Percentiles rank a stretch among this genome's conserved stretches.
These are phyloP conservation scores for Paramecium sexaurelia DNA, from an alignment of 73 alveolate genomes.

Conservation along the genomic window DNA sequence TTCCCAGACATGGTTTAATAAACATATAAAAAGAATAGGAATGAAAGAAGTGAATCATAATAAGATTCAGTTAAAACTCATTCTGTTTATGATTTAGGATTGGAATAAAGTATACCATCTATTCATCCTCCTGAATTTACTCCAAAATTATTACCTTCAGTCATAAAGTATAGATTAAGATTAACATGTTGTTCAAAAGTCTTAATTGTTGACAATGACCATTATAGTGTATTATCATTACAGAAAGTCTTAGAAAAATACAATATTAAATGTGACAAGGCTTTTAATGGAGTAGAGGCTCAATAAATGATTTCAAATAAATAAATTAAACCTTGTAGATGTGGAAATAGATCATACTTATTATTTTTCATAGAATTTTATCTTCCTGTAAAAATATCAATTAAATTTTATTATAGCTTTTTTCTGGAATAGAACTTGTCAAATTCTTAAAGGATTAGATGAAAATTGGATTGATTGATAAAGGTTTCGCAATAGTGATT, in stretches of 20 bases:
- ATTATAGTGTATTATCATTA: conserved; percentile 15
- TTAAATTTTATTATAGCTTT: neutral
- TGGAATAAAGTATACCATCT: neutral
- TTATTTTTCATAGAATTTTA: conserved; percentile 5
- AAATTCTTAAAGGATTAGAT: neutral
- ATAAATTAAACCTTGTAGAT: neutral
- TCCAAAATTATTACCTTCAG: neutral
- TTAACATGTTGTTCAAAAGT: conserved; percentile 9
- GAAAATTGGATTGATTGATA: conserved; percentile 1
- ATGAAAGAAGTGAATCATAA: conserved; percentile 14
- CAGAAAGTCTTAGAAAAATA: conserved; percentile 10
- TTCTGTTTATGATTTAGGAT: neutral
- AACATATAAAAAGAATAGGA: neutral
- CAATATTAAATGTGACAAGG: conserved; percentile 10
- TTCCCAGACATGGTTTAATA: neutral
- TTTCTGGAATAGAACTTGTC: conserved; percentile 7
- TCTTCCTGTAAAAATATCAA: neutral
- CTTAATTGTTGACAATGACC: conserved; percentile 39
- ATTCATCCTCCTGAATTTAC: conserved; percentile 33
- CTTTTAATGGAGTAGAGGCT: conserved; percentile 40
- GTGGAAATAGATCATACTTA: conserved; percentile 17
- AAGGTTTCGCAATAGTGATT: neutral
- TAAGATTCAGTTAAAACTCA: conserved; percentile 14
- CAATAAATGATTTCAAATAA: neutral
- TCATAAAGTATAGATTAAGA: conserved; percentile 36